phyloP scores from a whole-genome alignment of 306 rosid genomes.

The Cucurbita maxima region DNA sequence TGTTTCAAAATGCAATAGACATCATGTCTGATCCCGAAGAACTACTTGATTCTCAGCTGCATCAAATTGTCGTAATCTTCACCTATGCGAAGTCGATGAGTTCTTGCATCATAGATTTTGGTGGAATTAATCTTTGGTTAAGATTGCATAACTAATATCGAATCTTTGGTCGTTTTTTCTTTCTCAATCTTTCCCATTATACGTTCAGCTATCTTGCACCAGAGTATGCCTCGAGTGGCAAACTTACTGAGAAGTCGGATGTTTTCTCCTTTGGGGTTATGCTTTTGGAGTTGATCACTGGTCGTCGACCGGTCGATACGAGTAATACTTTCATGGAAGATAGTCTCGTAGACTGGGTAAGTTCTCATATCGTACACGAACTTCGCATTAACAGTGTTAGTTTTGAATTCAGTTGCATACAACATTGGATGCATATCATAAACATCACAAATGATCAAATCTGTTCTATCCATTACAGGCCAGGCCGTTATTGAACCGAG shows the following conservation, averaged over 20 bases:
- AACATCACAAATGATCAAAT: background rate
- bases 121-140: background rate
- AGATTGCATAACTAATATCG: background rate
- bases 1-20: background rate
- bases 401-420: background rate
- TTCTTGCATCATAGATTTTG: background rate
- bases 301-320: slow-evolving; percentile 70
- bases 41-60: background rate
- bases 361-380: slow-evolving; percentile 8
- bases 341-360: slow-evolving; percentile 94
- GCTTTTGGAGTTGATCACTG: slow-evolving; percentile 87
- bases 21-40: background rate
- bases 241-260: slow-evolving; percentile 87
- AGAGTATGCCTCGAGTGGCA: slow-evolving; percentile 93
- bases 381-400: background rate
- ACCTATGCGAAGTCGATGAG: background rate
- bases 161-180: background rate
- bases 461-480: slow-evolving; percentile 38
- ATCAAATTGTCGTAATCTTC: background rate
- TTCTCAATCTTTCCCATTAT: background rate
- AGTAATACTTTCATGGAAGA: slow-evolving; percentile 52
- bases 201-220: slow-evolving; percentile 77
- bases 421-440: background rate
- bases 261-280: slow-evolving; percentile 90
- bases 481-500: slow-evolving; percentile 65